Evolutionary conservation across 2,329 filamentous ascomycete genomes (phyloP).

Genomic region (Fusarium multiceps): DNA sequence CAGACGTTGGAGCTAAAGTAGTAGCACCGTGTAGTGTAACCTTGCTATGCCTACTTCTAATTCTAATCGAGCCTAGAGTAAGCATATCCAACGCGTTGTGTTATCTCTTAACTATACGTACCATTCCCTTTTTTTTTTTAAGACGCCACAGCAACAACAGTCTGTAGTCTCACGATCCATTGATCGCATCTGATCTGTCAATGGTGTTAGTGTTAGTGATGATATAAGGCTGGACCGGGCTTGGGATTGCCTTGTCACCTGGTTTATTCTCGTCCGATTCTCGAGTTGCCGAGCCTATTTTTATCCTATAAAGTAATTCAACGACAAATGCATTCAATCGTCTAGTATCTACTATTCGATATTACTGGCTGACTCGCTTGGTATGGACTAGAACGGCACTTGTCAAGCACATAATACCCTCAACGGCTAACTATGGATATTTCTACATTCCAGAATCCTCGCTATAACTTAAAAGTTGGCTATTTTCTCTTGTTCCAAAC

Average conservation of each 20-base stretch:
- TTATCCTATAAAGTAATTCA: background rate
- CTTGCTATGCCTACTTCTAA: background rate
- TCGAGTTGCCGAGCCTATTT: background rate
- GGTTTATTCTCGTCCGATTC: background rate
- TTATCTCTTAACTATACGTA: background rate
- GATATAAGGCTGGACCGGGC: conserved; percentile 1
- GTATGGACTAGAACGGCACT: background rate
- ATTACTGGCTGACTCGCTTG: background rate
- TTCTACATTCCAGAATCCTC: background rate
- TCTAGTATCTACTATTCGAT: background rate
- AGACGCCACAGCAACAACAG: conserved; percentile 13
- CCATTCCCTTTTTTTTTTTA: conserved; percentile 16
- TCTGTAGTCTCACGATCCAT: background rate
- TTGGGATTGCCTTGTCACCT: background rate
- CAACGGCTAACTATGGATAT: background rate
- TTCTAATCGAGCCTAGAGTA: background rate
- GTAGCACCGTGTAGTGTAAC: conserved; percentile 1
- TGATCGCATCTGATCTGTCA: background rate
- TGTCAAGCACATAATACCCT: background rate
- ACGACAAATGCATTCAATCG: background rate
- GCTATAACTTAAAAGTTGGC: background rate
- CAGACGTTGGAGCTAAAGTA: conserved; percentile 8
- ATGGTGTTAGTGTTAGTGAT: background rate
- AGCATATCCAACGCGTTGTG: background rate
- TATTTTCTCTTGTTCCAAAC: background rate